Conservation (phyloP, 2,329 filamentous ascomycete species). For the Botrytis byssoidea region DNA sequence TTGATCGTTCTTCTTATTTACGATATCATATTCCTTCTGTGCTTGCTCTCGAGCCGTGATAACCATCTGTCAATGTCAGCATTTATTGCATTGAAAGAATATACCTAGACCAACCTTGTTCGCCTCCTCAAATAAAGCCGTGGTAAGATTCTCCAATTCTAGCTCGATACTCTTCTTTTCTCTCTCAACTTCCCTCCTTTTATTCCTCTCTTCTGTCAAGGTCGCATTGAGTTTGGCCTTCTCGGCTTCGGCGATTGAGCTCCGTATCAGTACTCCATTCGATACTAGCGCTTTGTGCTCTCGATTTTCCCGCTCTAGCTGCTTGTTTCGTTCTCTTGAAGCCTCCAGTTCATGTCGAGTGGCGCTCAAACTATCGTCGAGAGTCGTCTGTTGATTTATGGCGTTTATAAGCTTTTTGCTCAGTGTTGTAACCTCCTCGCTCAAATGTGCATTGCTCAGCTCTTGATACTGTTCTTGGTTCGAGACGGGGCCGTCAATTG, state of each 20-base stretch:
- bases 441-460: conserved; percentile 45
- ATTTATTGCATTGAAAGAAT: background rate
- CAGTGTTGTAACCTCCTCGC: conserved; percentile 79
- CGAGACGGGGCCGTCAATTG: conserved; percentile 40
- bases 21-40: conserved; percentile 74
- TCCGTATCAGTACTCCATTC: conserved; percentile 73
- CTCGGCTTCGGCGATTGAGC: conserved; percentile 71
- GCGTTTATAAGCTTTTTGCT: conserved; percentile 96
- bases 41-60: conserved; percentile 87
- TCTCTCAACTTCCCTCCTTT: conserved; percentile 65
- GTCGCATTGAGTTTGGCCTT: conserved; percentile 58
- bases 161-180: conserved; percentile 88
- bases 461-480: conserved; percentile 52
- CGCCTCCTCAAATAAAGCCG: conserved; percentile 94
- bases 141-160: conserved; percentile 86
- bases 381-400: conserved; percentile 90
- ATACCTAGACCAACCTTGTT: conserved; percentile 63
- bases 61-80: conserved; percentile 88
- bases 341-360: conserved; percentile 80
- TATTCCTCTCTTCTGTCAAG: conserved; percentile 63
- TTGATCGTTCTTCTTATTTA: conserved; percentile 84
- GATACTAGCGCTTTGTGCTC: conserved; percentile 69
- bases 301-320: conserved; percentile 60
- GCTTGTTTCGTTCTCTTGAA: conserved; percentile 63
- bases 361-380: conserved; percentile 83